Evolutionary conservation across 805 yeast species (phyloP).

Genomic region (Wickerhamomyces pijperi): DNA sequence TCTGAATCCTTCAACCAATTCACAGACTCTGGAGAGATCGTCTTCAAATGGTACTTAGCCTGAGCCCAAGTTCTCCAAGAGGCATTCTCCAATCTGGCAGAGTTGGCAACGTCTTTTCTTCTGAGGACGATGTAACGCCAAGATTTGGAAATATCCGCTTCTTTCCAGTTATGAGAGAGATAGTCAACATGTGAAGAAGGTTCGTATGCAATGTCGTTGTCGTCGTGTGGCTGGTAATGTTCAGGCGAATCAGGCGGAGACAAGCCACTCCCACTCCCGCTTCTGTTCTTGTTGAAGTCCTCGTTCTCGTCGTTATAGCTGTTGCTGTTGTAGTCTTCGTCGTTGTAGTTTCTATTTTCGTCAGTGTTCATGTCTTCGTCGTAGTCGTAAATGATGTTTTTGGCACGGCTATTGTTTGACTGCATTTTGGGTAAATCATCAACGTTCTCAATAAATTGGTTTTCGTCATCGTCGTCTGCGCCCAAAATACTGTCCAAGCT

Average conservation of each 20-base stretch:
- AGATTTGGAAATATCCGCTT: constrained; percentile 80
- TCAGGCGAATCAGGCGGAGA: constrained; percentile 22
- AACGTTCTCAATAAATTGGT: constrained; percentile 15
- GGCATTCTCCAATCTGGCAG: constrained; percentile 77
- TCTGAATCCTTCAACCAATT: constrained; percentile 97
- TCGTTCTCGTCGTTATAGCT: constrained; percentile 34
- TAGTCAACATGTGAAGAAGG: constrained; percentile 92
- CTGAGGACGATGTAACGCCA: constrained; percentile 88
- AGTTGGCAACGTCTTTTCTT: constrained; percentile 75
- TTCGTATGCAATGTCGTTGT: constrained; percentile 64
- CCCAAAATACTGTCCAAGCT: not conserved
- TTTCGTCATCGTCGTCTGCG: constrained; percentile 8
- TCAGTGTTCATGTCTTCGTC: constrained; percentile 11
- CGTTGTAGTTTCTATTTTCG: constrained; percentile 9
- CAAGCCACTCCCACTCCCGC: no score
- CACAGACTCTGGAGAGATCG: constrained; percentile 83
- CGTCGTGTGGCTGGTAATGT: constrained; percentile 48
- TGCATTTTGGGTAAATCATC: constrained; percentile 8
- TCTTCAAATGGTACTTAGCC: constrained; percentile 61
- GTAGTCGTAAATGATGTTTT: constrained; percentile 10
- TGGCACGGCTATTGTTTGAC: constrained; percentile 4
- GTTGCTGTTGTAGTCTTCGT: constrained; percentile 7
- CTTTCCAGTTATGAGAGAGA: constrained; percentile 93
- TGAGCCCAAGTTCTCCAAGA: constrained; percentile 99
- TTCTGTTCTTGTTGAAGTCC: constrained; percentile 1